Percentiles rank a stretch among this genome's conserved stretches.
Evolutionary conservation across 495 filamentous ascomycete genomes (phyloP).

Genomic region (Penicillium atrosanguineum): DNA sequence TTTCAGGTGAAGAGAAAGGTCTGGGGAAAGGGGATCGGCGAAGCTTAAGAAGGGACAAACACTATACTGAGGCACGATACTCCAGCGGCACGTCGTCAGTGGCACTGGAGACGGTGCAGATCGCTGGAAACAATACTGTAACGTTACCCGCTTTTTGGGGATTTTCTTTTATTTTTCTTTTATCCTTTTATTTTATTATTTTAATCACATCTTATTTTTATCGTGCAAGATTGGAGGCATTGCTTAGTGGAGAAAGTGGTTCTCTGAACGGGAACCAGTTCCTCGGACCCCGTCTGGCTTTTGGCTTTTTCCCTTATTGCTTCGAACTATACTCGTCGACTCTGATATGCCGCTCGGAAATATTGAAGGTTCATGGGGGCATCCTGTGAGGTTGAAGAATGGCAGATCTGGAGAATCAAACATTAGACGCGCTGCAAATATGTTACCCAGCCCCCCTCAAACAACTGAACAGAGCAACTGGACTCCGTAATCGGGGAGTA

Average conservation of each 20-base stretch:
- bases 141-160: neutral
- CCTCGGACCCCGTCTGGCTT: conserved; percentile 25
- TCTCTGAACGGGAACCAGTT: conserved; percentile 40
- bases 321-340: neutral
- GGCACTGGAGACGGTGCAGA: conserved; percentile 46
- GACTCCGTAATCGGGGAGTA: conserved; percentile 7
- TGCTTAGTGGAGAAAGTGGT: conserved; percentile 29
- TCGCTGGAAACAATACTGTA: conserved; percentile 26
- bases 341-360: neutral
- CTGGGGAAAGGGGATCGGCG: conserved; percentile 69
- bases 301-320: neutral
- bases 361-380: neutral
- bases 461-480: too few relatives aligned
- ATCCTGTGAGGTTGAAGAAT: conserved; percentile 20
- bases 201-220: conserved; percentile 7
- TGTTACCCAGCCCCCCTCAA: neutral
- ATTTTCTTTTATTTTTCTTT: conserved; percentile 1
- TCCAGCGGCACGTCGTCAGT: conserved; percentile 48
- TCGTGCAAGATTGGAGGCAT: conserved; percentile 19
- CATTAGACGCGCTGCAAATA: conserved; percentile 17
- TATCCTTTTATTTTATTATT: neutral
- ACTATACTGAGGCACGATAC: conserved; percentile 25
- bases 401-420: conserved; percentile 26
- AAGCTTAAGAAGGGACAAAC: conserved; percentile 64
- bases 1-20: conserved; percentile 34